phyloP scores from a whole-genome alignment of 768 basidiomycete genomes.

The Polyporus arcularius region DNA sequence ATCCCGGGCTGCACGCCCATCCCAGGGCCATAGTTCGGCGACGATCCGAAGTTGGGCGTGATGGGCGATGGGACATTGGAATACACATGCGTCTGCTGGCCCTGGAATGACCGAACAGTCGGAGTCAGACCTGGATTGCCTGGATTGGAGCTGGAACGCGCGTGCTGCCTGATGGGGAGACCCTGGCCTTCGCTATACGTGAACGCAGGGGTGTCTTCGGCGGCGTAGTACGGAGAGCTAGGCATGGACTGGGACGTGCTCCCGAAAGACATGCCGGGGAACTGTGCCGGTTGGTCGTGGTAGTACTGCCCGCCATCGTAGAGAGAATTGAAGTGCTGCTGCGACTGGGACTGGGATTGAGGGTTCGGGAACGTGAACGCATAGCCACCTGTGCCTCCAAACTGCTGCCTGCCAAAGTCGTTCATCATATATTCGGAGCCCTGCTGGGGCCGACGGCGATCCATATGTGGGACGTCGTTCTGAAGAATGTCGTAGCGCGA shows the following conservation, averaged over 20 bases:
- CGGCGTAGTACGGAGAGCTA: slow-evolving; percentile 15
- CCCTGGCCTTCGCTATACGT: slow-evolving; percentile 4
- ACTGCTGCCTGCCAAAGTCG: slow-evolving; percentile 1
- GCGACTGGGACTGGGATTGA: slow-evolving; percentile 1
- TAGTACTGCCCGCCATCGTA: background rate
- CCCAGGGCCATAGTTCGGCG: background rate
- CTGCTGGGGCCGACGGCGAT: slow-evolving; percentile 10
- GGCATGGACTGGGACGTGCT: slow-evolving; percentile 12
- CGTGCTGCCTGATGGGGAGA: slow-evolving; percentile 3
- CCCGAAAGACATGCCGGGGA: slow-evolving; percentile 2
- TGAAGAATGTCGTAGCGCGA: slow-evolving; percentile 22
- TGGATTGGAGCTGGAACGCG: slow-evolving; percentile 2
- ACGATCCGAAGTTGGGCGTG: slow-evolving; percentile 6
- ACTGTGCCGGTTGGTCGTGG: background rate
- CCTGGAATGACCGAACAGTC: slow-evolving; percentile 17
- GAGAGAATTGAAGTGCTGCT: background rate
- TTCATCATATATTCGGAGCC: background rate
- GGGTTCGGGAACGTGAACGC: background rate
- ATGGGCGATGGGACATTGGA: slow-evolving; percentile 6
- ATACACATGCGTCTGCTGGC: slow-evolving; percentile 7
- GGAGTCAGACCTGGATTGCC: slow-evolving; percentile 7
- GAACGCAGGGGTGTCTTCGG: slow-evolving; percentile 8
- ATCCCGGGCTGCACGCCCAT: slow-evolving; percentile 8
- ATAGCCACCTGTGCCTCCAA: slow-evolving; percentile 5
- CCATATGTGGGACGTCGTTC: slow-evolving; percentile 6